Conservation (phyloP, 495 filamentous ascomycete genomes). For the Tuber aestivum region DNA sequence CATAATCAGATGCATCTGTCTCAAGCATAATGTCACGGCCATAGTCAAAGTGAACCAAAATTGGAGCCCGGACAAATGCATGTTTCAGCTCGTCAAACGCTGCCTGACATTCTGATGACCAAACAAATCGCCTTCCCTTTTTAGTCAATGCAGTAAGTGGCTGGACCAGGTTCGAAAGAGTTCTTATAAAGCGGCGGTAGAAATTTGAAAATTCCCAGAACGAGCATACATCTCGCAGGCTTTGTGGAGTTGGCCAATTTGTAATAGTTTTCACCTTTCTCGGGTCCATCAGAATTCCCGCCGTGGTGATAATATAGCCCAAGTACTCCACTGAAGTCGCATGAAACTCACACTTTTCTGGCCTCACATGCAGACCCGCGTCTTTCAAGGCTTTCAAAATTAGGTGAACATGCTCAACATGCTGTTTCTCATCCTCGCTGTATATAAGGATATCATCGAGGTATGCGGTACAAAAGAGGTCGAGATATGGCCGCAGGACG, state of each 20-base stretch:
- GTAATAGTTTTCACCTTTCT: conserved; percentile 10
- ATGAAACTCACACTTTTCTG: conserved; percentile 4
- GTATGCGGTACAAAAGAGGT: conserved; percentile 34
- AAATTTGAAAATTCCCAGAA: conserved; percentile 29
- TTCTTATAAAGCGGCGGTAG: conserved; percentile 8
- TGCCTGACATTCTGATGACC: not conserved
- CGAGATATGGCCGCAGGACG: not conserved
- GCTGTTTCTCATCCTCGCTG: conserved; percentile 25
- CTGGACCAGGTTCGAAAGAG: not conserved
- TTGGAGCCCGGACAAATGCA: not conserved
- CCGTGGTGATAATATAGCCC: not conserved
- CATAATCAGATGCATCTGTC: too few relatives aligned
- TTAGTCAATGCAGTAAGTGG: not conserved
- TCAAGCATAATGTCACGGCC: too few relatives aligned
- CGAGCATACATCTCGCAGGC: conserved; percentile 15
- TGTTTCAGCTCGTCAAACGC: not conserved
- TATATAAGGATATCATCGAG: conserved; percentile 44
- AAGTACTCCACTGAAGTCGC: not conserved
- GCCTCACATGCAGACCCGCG: not conserved
- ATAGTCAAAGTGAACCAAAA: not conserved
- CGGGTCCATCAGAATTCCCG: not conserved
- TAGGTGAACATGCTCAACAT: conserved; percentile 14
- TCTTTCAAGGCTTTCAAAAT: not conserved
- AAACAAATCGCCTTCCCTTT: not conserved
- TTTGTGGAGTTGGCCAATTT: conserved; percentile 17